Percentiles rank a stretch among this genome's conserved stretches.
Evolutionary conservation across 225 moss, liverwort and hornwort genomes (phyloP).

Genomic region (Pseudisothecium myosuroides): DNA sequence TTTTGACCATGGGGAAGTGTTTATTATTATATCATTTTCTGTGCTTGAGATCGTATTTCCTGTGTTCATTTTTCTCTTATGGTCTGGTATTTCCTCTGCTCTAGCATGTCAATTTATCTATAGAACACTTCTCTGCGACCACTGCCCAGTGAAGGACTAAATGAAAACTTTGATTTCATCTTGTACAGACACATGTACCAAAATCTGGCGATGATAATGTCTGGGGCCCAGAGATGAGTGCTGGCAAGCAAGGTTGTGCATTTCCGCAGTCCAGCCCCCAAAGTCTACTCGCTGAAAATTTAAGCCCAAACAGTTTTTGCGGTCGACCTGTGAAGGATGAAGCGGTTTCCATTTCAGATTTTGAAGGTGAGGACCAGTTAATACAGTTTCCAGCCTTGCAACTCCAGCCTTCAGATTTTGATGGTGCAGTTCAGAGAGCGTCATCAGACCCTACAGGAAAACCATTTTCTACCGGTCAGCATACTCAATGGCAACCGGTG

Average conservation of each 20-base stretch:
- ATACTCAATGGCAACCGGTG: slow-evolving; percentile 8
- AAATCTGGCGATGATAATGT: slow-evolving; percentile 13
- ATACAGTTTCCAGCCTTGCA: slow-evolving; percentile 25
- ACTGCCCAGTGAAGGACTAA: background rate
- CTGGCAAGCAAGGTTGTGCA: slow-evolving; percentile 12
- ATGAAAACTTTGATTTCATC: background rate
- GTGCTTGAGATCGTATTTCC: background rate
- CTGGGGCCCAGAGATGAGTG: slow-evolving; percentile 8
- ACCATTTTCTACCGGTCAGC: background rate
- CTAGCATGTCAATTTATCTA: background rate
- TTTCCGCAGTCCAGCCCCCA: slow-evolving; percentile 9
- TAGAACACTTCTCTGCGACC: background rate
- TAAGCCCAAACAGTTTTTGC: slow-evolving; percentile 1
- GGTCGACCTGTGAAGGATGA: slow-evolving; percentile 18
- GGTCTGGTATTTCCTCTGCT: background rate
- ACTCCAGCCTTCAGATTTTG: slow-evolving; percentile 17
- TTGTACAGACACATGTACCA: slow-evolving; percentile 16
- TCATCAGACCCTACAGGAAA: slow-evolving; percentile 12
- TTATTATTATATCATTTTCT: background rate
- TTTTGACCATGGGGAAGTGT: background rate
- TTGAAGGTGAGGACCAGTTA: slow-evolving; percentile 21
- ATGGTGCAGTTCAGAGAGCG: slow-evolving; percentile 4
- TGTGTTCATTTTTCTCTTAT: background rate
- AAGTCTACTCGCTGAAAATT: slow-evolving; percentile 4
- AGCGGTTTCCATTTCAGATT: slow-evolving; percentile 10